A percentile compares a stretch with the other conserved stretches of the same genome.
These are phyloP conservation scores for Hypoxylon sp. DNA, from an alignment of 2,329 filamentous ascomycete species.

Conservation along the genomic window DNA sequence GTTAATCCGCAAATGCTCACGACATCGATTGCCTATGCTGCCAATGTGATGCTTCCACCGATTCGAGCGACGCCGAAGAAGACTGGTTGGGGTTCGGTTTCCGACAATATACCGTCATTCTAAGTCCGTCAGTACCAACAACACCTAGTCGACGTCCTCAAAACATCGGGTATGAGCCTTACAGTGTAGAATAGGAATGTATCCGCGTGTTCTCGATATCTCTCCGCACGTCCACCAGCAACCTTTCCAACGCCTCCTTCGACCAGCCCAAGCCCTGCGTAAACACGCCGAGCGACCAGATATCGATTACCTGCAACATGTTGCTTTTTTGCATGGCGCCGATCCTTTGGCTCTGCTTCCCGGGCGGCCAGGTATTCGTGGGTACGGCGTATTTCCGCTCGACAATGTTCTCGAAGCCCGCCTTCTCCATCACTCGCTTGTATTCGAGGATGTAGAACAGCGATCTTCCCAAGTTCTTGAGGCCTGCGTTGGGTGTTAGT, in stretches of 20 bases:
- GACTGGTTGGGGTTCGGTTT: conserved; percentile 44
- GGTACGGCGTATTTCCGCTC: conserved; percentile 43
- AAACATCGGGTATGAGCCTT: conserved; percentile 11
- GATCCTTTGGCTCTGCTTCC: conserved; percentile 43
- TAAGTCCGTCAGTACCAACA: too few species aligned
- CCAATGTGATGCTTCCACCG: conserved; percentile 3
- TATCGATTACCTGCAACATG: conserved; percentile 42
- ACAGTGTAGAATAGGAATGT: conserved; percentile 46
- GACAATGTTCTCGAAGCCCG: conserved; percentile 41
- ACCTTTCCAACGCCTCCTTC: conserved; percentile 34
- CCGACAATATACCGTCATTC: conserved; percentile 44
- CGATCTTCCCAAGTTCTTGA: conserved; percentile 46
- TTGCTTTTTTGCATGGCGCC: conserved; percentile 44
- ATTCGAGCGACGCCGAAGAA: conserved; percentile 21
- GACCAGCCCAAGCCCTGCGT: conserved; percentile 39
- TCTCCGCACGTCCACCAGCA: conserved; percentile 38
- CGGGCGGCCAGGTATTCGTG: conserved; percentile 45
- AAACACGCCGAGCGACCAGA: conserved; percentile 38
- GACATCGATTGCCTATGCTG: conserved; percentile 12
- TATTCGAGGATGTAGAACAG: conserved; percentile 43
- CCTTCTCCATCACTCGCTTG: conserved; percentile 36
- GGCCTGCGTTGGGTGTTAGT: conserved; percentile 31
- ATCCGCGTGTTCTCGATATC: conserved; percentile 43
- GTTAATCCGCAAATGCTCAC: background rate
- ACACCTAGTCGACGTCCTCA: conserved; percentile 4